phyloP scores from a whole-genome alignment of 2,329 filamentous ascomycete genomes.

The Berkeleyomyces rouxiae region DNA sequence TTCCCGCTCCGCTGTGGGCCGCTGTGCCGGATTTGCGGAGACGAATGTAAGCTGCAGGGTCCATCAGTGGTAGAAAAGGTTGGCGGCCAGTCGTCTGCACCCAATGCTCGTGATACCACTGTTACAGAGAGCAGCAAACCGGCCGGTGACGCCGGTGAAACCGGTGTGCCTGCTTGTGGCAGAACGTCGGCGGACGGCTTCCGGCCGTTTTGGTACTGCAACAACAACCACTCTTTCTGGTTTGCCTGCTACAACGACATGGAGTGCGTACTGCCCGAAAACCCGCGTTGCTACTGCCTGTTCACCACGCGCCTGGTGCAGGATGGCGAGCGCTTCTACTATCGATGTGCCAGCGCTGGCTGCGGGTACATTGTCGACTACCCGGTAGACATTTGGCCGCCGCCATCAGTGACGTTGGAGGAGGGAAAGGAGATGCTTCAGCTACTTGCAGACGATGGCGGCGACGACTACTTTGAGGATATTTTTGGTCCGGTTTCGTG shows the following conservation, averaged over 20 bases:
- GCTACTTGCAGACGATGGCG: constrained; percentile 6
- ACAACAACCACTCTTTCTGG: background rate
- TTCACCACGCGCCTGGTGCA: constrained; percentile 8
- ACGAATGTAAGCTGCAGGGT: background rate
- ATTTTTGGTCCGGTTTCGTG: constrained; percentile 6
- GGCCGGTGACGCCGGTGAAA: background rate
- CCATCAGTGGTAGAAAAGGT: background rate
- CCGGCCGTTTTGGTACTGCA: constrained; percentile 3
- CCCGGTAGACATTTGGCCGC: background rate
- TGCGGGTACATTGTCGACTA: constrained; percentile 10
- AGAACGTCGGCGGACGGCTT: no score
- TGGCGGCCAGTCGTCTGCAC: background rate
- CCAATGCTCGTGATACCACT: background rate
- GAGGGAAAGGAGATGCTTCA: background rate
- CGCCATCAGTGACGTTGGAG: background rate
- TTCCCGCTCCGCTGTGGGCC: constrained; percentile 9
- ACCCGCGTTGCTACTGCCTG: constrained; percentile 11
- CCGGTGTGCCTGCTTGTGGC: background rate
- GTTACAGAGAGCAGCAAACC: background rate
- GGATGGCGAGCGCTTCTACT: background rate
- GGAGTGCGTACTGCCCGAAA: constrained; percentile 11
- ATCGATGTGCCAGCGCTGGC: constrained; percentile 8
- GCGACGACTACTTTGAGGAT: constrained; percentile 11
- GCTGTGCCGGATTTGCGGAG: constrained; percentile 10
- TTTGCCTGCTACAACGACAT: constrained; percentile 9